Conservation (phyloP, 1,284 basidiomycete genomes). For the Naganishia cerealis region DNA sequence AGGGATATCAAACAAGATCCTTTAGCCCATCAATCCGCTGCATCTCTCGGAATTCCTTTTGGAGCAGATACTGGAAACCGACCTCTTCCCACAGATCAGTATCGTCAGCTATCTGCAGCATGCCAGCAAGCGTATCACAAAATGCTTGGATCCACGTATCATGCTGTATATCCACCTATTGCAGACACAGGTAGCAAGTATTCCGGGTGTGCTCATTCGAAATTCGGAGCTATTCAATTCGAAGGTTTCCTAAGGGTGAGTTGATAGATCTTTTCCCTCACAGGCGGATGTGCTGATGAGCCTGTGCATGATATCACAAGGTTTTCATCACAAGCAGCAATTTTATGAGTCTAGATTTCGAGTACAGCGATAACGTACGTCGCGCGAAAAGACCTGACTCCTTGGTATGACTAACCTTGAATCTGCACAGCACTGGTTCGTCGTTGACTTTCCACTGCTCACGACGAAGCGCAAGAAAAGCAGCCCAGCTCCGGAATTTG, state of each 20-base stretch:
- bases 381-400: no score
- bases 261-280: not conserved
- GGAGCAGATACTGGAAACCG: slow-evolving; percentile 11
- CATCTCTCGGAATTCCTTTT: slow-evolving; percentile 13
- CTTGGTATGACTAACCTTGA: not conserved
- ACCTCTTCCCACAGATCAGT: slow-evolving; percentile 1
- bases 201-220: slow-evolving; percentile 29
- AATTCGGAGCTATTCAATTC: slow-evolving; percentile 30
- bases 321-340: slow-evolving; percentile 34
- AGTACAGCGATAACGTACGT: slow-evolving; percentile 32
- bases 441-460: slow-evolving; percentile 32
- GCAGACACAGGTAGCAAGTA: slow-evolving; percentile 21
- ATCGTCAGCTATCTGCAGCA: slow-evolving; percentile 9
- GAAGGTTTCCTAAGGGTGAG: slow-evolving; percentile 32
- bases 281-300: not conserved
- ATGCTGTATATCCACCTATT: slow-evolving; percentile 24
- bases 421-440: slow-evolving; percentile 33
- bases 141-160: slow-evolving; percentile 22
- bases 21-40: slow-evolving; percentile 5
- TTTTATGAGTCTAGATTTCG: slow-evolving; percentile 31
- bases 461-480: slow-evolving; percentile 7
- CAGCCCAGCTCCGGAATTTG: slow-evolving; percentile 25
- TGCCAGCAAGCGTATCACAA: slow-evolving; percentile 2
- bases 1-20: slow-evolving; percentile 33
- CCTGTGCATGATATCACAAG: not conserved